Percentiles rank a stretch among this genome's conserved stretches.
Conservation (phyloP, 1,139 yeast genomes). For the Debaryomyces nepalensis region DNA sequence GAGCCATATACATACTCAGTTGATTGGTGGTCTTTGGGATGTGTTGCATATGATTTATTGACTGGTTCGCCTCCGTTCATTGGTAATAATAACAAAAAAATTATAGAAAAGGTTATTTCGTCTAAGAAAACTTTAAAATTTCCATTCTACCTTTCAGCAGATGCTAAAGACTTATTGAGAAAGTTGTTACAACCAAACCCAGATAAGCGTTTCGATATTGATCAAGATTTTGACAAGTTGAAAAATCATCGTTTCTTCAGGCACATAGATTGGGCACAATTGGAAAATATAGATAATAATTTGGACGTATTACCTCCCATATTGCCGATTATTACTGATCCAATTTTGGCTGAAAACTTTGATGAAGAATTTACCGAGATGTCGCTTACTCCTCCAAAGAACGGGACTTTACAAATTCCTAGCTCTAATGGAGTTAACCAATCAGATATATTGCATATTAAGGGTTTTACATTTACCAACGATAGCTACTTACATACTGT, state of each 20-base stretch:
- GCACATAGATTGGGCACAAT: slow-evolving; percentile 72
- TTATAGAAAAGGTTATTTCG: slow-evolving; percentile 74
- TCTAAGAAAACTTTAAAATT: slow-evolving; percentile 69
- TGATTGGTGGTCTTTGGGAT: slow-evolving; percentile 98
- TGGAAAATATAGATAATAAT: slow-evolving; percentile 49
- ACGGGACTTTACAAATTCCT: not conserved
- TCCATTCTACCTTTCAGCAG: slow-evolving; percentile 81
- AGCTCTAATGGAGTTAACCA: slow-evolving; percentile 13
- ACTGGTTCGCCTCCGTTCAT: slow-evolving; percentile 96
- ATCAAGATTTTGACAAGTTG: slow-evolving; percentile 52
- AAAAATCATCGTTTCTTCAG: slow-evolving; percentile 82
- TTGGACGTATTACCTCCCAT: slow-evolving; percentile 70
- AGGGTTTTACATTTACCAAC: slow-evolving; percentile 50
- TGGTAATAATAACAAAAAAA: slow-evolving; percentile 82
- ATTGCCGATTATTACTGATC: slow-evolving; percentile 82
- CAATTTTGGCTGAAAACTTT: slow-evolving; percentile 88
- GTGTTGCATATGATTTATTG: slow-evolving; percentile 82
- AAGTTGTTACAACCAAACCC: slow-evolving; percentile 78
- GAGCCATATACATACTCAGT: slow-evolving; percentile 84
- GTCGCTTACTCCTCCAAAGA: slow-evolving; percentile 50
- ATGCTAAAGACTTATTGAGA: slow-evolving; percentile 81
- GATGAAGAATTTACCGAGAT: slow-evolving; percentile 87
- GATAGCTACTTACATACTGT: slow-evolving; percentile 36
- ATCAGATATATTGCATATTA: slow-evolving; percentile 43
- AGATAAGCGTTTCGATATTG: slow-evolving; percentile 72